Evolutionary conservation across 148 eudicot species (phyloP), one percentile per base, ranked within the genome.

Genomic region (Fallopia convolvulus): DNA sequence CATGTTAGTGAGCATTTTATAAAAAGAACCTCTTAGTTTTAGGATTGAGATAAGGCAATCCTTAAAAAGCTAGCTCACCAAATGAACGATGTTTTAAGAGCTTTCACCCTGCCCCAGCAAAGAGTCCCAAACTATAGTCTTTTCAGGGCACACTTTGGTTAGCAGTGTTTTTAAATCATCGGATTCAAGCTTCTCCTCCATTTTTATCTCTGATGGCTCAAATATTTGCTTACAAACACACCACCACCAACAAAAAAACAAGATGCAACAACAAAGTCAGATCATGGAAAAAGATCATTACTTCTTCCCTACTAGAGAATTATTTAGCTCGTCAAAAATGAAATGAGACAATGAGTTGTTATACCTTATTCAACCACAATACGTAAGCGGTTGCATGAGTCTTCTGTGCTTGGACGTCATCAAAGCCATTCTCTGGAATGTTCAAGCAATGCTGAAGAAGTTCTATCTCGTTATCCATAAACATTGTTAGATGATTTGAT

Each of bases 381-480:
- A 91, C 68, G 84, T 91, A 93, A n/a, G 89, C 83, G 52, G 91
- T 88, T 66, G 91, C 82, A 78, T 84, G 85, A 18, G 60, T 80
- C 80, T 90, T 87, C n/a, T 91, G 94, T 48, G 94, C 86, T 78
- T 80, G 84, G 83, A 86, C 88, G 82, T 93, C 98, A 80, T 89
- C 98, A 39, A 89, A 93, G n/a, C 83, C 87, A 60, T 79, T 82
- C 20, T 85, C 86, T 0, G 85, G 85, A 75, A 91, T 83, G 53
- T 47, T 81, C 42, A 83, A 79, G 87, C 94, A 87, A 39, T 90
- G 82, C 26, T 74, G 85, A 42, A 85, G 81, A 47, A 93, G 82
- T n/a, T 46, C 70, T 14, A 84, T 52, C 80, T 91, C 98, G 18
- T 79, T 26, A 63, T 83, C 83, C 40, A 90, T 72, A 72, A 89